Conservation (phyloP, 805 yeast species). For the Saturnispora kantuleensis region DNA sequence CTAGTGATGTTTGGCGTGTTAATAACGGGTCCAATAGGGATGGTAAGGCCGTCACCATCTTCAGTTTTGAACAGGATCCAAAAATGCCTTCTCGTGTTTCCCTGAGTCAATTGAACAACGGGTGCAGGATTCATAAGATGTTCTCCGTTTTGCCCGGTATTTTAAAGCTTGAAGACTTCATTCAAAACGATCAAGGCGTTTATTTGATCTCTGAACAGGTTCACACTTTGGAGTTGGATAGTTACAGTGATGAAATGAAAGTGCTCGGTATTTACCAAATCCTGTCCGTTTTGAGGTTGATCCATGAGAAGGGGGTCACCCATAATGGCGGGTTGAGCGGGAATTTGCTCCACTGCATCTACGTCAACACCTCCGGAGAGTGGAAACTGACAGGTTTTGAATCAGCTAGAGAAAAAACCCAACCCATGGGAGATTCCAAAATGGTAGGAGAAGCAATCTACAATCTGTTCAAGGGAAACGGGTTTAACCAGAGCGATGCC, state of each 20-base stretch:
- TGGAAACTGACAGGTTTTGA: conserved; percentile 85
- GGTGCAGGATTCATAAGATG: conserved; percentile 39
- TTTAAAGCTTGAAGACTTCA: conserved; percentile 49
- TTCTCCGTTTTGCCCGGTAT: conserved; percentile 61
- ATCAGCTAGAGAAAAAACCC: conserved; percentile 39
- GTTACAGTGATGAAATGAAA: conserved; percentile 26
- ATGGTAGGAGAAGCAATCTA: conserved; percentile 1
- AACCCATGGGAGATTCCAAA: neutral
- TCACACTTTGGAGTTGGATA: conserved; percentile 20
- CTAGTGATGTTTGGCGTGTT: conserved; percentile 47
- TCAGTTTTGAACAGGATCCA: conserved; percentile 23
- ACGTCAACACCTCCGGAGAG: conserved; percentile 60
- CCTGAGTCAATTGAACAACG: conserved; percentile 31
- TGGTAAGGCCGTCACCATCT: conserved; percentile 39
- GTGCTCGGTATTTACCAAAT: conserved; percentile 49
- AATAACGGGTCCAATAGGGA: conserved; percentile 50
- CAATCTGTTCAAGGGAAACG: neutral
- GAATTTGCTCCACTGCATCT: conserved; percentile 42
- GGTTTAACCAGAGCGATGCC: neutral
- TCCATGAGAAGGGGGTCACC: conserved; percentile 48
- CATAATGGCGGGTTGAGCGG: conserved; percentile 49
- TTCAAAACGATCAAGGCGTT: conserved; percentile 47
- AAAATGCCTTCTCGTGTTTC: conserved; percentile 22
- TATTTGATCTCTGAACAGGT: conserved; percentile 63
- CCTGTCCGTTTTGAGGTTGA: conserved; percentile 42